These are phyloP conservation scores for Ogataea nonfermentans DNA, from an alignment of 805 yeast species.

Conservation along the genomic window DNA sequence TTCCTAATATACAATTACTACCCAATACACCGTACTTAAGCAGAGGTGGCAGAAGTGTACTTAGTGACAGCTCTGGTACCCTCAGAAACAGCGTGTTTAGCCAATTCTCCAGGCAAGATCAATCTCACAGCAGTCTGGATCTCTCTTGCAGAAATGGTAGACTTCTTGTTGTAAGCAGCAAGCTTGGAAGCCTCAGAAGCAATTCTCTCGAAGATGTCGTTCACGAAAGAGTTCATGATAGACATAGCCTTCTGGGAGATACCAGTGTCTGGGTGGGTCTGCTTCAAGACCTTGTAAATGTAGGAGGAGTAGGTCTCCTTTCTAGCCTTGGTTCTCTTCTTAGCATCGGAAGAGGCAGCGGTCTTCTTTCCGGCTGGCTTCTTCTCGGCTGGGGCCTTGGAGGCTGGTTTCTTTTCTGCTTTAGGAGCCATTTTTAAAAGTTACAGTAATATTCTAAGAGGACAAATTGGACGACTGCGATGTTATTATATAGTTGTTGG, in stretches of 20 bases:
- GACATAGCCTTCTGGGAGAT: constrained; percentile 98
- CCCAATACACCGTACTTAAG: constrained; percentile 27
- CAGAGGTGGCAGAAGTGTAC: constrained; percentile 69
- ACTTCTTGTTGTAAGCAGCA: constrained; percentile 98
- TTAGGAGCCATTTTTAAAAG: constrained; percentile 58
- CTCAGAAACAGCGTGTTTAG: constrained; percentile 97
- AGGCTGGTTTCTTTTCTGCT: constrained; percentile 70
- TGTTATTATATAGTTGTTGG: constrained; percentile 9
- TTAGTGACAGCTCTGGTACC: constrained; percentile 98
- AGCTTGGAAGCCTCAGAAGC: constrained; percentile 97
- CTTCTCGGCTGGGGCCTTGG: constrained; percentile 97
- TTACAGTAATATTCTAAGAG: constrained; percentile 5
- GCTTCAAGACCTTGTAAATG: constrained; percentile 97
- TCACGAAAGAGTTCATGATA: constrained; percentile 96
- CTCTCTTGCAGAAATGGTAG: constrained; percentile 97
- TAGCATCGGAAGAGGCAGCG: constrained; percentile 73
- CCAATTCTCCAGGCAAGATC: constrained; percentile 97
- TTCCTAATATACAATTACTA: constrained; percentile 26
- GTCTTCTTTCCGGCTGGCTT: constrained; percentile 91
- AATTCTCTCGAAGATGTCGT: constrained; percentile 97
- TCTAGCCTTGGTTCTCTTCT: constrained; percentile 94
- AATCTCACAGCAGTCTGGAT: constrained; percentile 98
- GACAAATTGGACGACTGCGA: constrained; percentile 5
- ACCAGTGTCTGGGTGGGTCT: constrained; percentile 99
- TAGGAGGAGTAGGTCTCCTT: constrained; percentile 98